Evolutionary conservation across 139 green algal species (phyloP).

Genomic region (Marvania coccoides): DNA sequence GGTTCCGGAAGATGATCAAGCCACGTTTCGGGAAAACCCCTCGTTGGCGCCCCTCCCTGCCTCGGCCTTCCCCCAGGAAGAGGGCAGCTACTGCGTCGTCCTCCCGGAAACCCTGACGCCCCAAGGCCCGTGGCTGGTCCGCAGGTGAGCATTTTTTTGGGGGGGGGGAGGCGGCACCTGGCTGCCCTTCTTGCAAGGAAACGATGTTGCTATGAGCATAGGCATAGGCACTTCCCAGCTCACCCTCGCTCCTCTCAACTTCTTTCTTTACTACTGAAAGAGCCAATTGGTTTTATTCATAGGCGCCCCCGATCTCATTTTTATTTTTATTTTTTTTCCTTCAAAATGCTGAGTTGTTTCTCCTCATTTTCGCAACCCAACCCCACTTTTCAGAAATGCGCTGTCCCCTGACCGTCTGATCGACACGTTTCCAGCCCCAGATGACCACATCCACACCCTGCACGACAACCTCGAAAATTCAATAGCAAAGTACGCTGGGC

Average conservation of each 20-base stretch:
- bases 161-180: too few species aligned
- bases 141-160: too few species aligned
- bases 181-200: too few species aligned
- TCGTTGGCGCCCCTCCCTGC: not conserved
- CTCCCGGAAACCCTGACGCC: slow-evolving; percentile 69
- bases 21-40: not conserved
- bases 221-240: too few species aligned
- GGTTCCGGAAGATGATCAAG: not conserved
- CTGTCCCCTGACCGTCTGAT: slow-evolving; percentile 65
- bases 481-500: slow-evolving; percentile 49
- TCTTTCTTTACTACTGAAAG: too few species aligned
- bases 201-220: too few species aligned
- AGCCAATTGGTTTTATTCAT: too few species aligned
- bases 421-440: slow-evolving; percentile 56
- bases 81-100: slow-evolving; percentile 19
- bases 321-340: not conserved
- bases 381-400: slow-evolving; percentile 37
- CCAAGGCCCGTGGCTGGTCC: slow-evolving; percentile 64
- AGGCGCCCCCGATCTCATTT: not conserved
- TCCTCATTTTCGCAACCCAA: not conserved
- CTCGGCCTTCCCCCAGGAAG: not conserved
- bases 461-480: slow-evolving; percentile 83
- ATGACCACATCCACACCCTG: slow-evolving; percentile 77
- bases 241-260: too few species aligned
- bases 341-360: not conserved